These are phyloP conservation scores for Cutaneotrichosporon cutaneum DNA, from an alignment of 1,284 basidiomycete genomes.

Conservation along the genomic window DNA sequence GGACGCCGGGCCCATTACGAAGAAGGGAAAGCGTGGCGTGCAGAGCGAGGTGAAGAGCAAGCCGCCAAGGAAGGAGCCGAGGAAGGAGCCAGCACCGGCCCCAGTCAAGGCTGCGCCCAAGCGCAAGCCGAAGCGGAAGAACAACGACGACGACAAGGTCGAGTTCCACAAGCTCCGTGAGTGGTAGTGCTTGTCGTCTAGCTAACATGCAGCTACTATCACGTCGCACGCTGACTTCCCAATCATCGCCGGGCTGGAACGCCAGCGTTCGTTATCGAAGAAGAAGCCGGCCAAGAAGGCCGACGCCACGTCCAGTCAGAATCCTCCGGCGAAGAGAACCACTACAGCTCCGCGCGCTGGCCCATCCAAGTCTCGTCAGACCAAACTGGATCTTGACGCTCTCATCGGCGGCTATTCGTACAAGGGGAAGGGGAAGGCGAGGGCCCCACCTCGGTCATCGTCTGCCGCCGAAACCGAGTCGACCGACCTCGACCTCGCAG, in stretches of 20 bases:
- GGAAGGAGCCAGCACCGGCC: neutral
- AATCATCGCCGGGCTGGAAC: conserved; percentile 20
- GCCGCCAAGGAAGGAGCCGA: conserved; percentile 2
- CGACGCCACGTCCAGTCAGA: no score
- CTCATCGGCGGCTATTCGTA: conserved; percentile 1
- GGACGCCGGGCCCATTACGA: conserved; percentile 9
- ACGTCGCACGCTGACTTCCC: conserved; percentile 7
- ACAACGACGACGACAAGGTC: conserved; percentile 16
- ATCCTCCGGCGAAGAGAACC: neutral
- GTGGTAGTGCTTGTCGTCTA: fast-evolving
- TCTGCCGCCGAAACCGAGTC: neutral
- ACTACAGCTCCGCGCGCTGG: no score
- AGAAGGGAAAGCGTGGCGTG: neutral
- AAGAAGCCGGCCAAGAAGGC: conserved; percentile 8
- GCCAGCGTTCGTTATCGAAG: conserved; percentile 11
- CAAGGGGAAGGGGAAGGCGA: neutral
- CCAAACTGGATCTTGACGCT: conserved; percentile 7
- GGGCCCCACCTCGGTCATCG: neutral
- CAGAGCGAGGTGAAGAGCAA: neutral
- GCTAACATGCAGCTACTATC: conserved; percentile 6
- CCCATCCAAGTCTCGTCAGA: neutral
- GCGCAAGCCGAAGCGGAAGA: conserved; percentile 12
- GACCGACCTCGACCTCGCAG: neutral
- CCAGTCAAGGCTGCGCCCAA: neutral
- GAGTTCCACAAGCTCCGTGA: conserved; percentile 20